These are phyloP conservation scores for Alectoria sarmentosa DNA, from an alignment of 495 filamentous ascomycete species.

Conservation along the genomic window DNA sequence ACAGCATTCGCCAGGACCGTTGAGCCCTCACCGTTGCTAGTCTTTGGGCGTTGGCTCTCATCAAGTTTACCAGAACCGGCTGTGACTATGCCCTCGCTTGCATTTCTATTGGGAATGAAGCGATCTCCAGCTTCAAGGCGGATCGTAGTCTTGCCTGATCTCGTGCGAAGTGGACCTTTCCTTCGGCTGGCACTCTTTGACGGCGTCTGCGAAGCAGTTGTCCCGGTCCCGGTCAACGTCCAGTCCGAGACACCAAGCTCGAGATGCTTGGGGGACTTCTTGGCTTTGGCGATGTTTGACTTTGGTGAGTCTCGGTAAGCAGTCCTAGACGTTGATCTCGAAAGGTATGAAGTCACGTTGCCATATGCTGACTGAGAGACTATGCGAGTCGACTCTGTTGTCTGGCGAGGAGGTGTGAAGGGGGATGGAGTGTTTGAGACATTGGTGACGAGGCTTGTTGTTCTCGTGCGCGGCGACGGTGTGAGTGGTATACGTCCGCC, in stretches of 20 bases:
- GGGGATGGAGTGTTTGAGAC: conserved; percentile 53
- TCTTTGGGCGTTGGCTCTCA: conserved; percentile 63
- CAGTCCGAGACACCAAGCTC: conserved; percentile 92
- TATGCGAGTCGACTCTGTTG: conserved; percentile 42
- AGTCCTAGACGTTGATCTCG: conserved; percentile 54
- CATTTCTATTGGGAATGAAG: conserved; percentile 88
- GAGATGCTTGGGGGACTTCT: conserved; percentile 68
- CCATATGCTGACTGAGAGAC: conserved; percentile 64
- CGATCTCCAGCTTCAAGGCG: conserved; percentile 81
- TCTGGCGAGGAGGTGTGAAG: conserved; percentile 68
- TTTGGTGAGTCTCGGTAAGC: conserved; percentile 73
- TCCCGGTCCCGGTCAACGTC: conserved; percentile 75
- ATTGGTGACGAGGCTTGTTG: conserved; percentile 45
- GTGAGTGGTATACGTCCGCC: conserved; percentile 92
- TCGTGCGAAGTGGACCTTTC: conserved; percentile 51
- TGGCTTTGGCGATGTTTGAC: conserved; percentile 78
- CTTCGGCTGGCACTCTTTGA: conserved; percentile 59
- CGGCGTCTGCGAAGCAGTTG: conserved; percentile 60
- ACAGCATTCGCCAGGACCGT: conserved; percentile 62
- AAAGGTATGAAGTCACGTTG: conserved; percentile 67
- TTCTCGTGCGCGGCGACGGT: conserved; percentile 68
- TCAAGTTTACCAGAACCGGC: conserved; percentile 74
- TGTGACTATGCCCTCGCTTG: conserved; percentile 80
- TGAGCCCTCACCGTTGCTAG: conserved; percentile 60
- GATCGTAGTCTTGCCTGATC: conserved; percentile 71